These are phyloP conservation scores for Penicillium sp. DNA, from an alignment of 2,329 filamentous ascomycete species.

Conservation along the genomic window DNA sequence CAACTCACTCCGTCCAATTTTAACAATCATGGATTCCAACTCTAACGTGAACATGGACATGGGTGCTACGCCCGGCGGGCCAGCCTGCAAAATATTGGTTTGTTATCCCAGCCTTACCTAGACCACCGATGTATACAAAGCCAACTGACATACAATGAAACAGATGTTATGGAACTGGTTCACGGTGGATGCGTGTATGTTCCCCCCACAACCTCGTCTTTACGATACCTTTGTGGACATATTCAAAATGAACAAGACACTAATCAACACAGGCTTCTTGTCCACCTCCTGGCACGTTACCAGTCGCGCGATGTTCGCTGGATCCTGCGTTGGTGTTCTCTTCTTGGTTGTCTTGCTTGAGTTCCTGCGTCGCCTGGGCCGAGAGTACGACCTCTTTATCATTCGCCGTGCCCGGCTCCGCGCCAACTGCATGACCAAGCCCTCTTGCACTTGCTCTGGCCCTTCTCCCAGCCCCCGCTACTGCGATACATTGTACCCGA, in stretches of 20 bases:
- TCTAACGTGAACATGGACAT: not conserved
- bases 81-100: constrained; percentile 5
- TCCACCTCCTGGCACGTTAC: constrained; percentile 65
- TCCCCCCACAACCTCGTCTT: not conserved
- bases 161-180: constrained; percentile 29
- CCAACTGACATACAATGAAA: not conserved
- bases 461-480: too few relatives aligned
- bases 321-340: constrained; percentile 73
- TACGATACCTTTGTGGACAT: not conserved
- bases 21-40: not conserved
- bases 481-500: not conserved
- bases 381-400: constrained; percentile 68
- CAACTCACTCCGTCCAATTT: not conserved
- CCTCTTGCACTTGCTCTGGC: too few relatives aligned
- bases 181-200: constrained; percentile 23
- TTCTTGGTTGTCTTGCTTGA: constrained; percentile 71
- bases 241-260: not conserved
- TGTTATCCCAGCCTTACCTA: not conserved
- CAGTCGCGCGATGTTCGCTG: constrained; percentile 68
- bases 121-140: not conserved
- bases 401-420: constrained; percentile 44
- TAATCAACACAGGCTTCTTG: constrained; percentile 58
- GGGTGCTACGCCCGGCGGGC: not conserved
- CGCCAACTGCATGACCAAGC: not conserved
- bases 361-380: constrained; percentile 63